phyloP scores from a whole-genome alignment of 371 early-diverging fungal species.

The Blakeslea trispora region DNA sequence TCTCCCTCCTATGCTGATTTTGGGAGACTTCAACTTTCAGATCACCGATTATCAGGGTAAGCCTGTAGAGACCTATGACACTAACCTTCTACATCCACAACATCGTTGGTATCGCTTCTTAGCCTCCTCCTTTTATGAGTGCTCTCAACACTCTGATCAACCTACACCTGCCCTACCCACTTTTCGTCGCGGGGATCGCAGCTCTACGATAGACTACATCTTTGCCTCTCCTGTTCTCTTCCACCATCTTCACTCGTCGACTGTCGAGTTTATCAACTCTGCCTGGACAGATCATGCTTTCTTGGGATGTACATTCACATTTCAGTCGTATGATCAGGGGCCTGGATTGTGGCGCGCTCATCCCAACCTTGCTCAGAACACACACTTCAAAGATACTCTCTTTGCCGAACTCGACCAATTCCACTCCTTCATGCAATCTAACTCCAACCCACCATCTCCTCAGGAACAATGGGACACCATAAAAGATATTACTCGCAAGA shows the following conservation, averaged over 20 bases:
- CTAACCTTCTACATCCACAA: too few relatives aligned
- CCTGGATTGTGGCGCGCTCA: conserved; percentile 2
- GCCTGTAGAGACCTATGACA: too few relatives aligned
- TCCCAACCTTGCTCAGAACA: not conserved
- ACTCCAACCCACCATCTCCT: not conserved
- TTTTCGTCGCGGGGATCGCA: too few relatives aligned
- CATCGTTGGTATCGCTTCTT: too few relatives aligned
- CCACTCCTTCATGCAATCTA: not conserved
- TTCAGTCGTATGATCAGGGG: not conserved
- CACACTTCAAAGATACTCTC: not conserved
- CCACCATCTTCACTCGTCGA: not conserved
- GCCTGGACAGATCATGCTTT: conserved; percentile 16
- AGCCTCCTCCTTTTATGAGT: too few relatives aligned
- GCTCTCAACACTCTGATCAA: too few relatives aligned
- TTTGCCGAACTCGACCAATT: not conserved
- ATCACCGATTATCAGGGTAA: too few relatives aligned
- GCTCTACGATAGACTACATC: conserved; percentile 14
- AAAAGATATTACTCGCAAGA: not conserved
- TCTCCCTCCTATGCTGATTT: too few relatives aligned
- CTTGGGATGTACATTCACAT: not conserved
- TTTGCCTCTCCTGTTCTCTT: not conserved
- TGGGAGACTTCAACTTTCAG: too few relatives aligned
- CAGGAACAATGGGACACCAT: conserved; percentile 1
- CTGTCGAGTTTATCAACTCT: too few relatives aligned
- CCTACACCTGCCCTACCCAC: too few relatives aligned